Evolutionary conservation across 129 eudicot species (phyloP), one percentile per base, ranked within the genome.

Genomic region (Sambucus nigra): DNA sequence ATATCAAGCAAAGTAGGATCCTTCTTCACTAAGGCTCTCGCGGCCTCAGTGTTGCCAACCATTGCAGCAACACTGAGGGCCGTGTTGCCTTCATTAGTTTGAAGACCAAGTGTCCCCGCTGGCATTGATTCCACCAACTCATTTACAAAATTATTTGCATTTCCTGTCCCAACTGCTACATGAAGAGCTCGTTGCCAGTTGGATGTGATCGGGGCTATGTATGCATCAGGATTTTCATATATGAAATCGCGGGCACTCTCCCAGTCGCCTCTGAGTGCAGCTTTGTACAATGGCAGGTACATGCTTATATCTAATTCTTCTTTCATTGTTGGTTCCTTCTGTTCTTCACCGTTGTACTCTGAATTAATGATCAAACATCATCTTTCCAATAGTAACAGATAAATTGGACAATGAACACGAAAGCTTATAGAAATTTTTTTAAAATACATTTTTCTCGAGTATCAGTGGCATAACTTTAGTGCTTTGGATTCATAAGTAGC

Each of bases 231-330:
- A 23, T 71, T 56, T 7, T 11, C 24, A 13, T 53, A 22, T 0
- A 64, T 22, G 57, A 63, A 25, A 2, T n/a, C 23, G 19, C 42
- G 24, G 9, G 66, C 66, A 11, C 12, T 29, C 55, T 64, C 35
- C 70, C 70, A 70, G 15, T 70, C 39, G 2, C 70, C 65, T 13
- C 24, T 29, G 13, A 70, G 48, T 17, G 55, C 55, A 0, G 66
- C 76, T 28, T 45, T 48, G 66, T 64, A 64, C 12, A 71, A 52
- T 48, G 60, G 70, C 21, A 63, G 26, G 69, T 70, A 70, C 5
- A 20, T 8, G 47, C 21, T 49, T 48, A 27, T 21, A 14, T 48
- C 51, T 48, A n/a, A n/a, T n/a, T n/a, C n/a, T n/a, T n/a, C n/a
- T n/a, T n/a, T n/a, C n/a, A n/a, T n/a, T n/a, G n/a, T n/a, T n/a